phyloP scores from a whole-genome alignment of 2,329 filamentous ascomycete genomes.

The Diaporthe aspalathi region DNA sequence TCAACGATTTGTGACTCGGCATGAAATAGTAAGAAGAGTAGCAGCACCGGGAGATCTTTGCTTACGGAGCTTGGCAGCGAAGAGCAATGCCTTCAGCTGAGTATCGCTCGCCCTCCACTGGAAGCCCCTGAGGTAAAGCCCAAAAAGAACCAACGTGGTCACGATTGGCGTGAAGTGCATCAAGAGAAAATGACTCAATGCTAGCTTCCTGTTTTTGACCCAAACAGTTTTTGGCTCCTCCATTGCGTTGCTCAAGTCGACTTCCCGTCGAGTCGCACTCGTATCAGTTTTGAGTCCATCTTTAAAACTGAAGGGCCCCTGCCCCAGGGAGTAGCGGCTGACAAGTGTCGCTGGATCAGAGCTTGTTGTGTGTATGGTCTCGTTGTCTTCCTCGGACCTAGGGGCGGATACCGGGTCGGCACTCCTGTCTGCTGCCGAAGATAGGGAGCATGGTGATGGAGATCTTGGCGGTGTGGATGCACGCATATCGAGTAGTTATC shows the following conservation, averaged over 20 bases:
- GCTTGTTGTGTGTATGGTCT: background rate
- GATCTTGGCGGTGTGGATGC: background rate
- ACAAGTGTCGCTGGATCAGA: background rate
- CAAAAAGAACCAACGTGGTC: background rate
- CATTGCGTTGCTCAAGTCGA: background rate
- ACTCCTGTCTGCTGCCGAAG: too few relatives aligned
- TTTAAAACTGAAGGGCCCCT: too few relatives aligned
- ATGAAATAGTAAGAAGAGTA: too few relatives aligned
- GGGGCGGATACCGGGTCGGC: background rate
- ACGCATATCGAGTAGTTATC: background rate
- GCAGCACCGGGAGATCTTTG: too few relatives aligned
- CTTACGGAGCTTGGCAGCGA: background rate
- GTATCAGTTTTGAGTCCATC: too few relatives aligned
- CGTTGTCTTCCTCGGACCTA: background rate
- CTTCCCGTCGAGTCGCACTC: too few relatives aligned
- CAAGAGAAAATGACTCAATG: background rate
- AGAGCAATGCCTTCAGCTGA: background rate
- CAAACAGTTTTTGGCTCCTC: background rate
- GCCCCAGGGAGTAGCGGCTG: too few relatives aligned
- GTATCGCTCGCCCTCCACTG: background rate
- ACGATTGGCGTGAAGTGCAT: background rate
- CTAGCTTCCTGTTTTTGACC: background rate
- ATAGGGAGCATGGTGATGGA: background rate
- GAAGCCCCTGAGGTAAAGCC: background rate
- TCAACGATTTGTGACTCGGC: too few relatives aligned